phyloP scores from a whole-genome alignment of 345 rosid species.

The Eucalyptus sp. region DNA sequence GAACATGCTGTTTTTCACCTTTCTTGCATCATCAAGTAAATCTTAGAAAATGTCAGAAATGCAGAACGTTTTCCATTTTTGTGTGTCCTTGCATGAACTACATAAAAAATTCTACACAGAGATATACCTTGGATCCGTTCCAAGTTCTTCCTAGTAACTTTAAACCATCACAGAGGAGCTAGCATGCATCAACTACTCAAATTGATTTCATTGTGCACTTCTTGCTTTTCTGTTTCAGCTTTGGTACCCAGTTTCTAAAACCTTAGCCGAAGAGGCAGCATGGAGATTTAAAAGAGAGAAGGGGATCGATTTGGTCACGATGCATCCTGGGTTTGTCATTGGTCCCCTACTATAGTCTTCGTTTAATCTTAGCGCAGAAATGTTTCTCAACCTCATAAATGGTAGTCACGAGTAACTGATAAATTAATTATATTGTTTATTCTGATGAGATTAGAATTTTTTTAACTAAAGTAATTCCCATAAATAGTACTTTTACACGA shows the following conservation, averaged over 20 bases:
- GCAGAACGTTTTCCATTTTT: not conserved
- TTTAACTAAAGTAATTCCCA: not conserved
- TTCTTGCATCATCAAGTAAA: not conserved
- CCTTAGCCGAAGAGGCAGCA: slow-evolving; percentile 1
- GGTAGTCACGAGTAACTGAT: not conserved
- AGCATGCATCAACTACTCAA: not conserved
- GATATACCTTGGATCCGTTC: not conserved
- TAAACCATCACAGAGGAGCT: not conserved
- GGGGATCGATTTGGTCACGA: not conserved
- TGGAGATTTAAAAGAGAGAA: not conserved
- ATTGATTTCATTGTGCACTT: not conserved
- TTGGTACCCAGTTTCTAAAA: not conserved
- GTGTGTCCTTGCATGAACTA: not conserved
- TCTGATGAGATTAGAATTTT: not conserved
- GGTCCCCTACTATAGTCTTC: not conserved
- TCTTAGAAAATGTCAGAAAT: not conserved
- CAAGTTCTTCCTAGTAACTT: not conserved
- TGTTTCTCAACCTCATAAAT: not conserved
- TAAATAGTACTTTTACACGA: not conserved
- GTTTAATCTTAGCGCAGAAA: not conserved
- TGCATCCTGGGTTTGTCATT: not conserved
- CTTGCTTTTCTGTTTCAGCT: not conserved
- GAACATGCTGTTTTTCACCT: not conserved
- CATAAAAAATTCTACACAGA: not conserved
- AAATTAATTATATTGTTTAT: not conserved